Percentiles rank a stretch among this genome's conserved stretches.
These are phyloP conservation scores for Geranium incanum DNA, from an alignment of 441 rosid species.

Conservation along the genomic window DNA sequence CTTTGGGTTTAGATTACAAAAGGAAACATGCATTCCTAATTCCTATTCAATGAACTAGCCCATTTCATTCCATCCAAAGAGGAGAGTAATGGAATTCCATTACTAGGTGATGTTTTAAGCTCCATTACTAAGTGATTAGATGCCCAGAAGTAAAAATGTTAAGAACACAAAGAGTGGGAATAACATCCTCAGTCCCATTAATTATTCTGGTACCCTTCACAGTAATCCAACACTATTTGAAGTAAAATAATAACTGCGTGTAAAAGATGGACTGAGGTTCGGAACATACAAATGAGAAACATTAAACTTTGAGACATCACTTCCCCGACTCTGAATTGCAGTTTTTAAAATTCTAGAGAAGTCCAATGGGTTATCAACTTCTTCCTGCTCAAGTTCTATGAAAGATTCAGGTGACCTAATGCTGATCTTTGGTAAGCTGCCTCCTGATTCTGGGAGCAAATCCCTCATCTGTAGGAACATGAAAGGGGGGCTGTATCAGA, in stretches of 20 bases:
- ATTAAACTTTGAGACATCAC: conserved; percentile 49
- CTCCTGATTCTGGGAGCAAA: conserved; percentile 52
- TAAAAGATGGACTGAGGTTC: neutral
- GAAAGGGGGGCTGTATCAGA: conserved; percentile 24
- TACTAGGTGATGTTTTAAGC: neutral
- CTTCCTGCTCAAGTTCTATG: conserved; percentile 58
- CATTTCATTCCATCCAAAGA: too few relatives aligned
- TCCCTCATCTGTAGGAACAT: conserved; percentile 54
- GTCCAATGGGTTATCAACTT: conserved; percentile 65
- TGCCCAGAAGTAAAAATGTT: conserved; percentile 1
- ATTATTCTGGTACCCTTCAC: neutral
- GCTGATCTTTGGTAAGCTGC: conserved; percentile 47
- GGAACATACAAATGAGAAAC: conserved; percentile 49
- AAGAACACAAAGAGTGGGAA: neutral
- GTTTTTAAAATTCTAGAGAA: conserved; percentile 61
- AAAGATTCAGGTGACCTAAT: conserved; percentile 48
- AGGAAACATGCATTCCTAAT: too few relatives aligned
- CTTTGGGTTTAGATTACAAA: too few relatives aligned
- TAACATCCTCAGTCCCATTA: neutral
- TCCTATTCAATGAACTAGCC: too few relatives aligned
- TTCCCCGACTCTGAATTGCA: conserved; percentile 58
- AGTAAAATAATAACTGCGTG: neutral
- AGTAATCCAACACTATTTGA: neutral
- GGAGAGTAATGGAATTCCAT: too few relatives aligned
- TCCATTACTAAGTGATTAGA: neutral